Evolutionary conservation across 108 stramenopile genomes (phyloP), one percentile per base, ranked within the genome.

Genomic region (Fragilariopsis cylindrus): DNA sequence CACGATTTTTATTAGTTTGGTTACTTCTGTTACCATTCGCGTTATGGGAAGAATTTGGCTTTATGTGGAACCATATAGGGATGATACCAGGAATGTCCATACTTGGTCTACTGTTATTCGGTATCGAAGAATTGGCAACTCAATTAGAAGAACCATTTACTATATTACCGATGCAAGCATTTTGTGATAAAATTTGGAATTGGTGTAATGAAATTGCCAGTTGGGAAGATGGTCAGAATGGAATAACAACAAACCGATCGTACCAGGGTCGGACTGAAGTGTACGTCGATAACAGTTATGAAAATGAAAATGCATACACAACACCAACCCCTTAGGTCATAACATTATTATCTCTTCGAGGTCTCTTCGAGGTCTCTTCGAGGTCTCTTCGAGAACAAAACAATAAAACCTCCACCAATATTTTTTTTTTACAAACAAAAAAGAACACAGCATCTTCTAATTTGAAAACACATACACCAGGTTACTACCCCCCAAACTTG

Each of bases 141-240:
- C 90, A 92, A 56, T 57, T 96, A 65, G 95, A 96, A 74, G 92
- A 96, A 72, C 95, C 95, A 2, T 93, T 96, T 65, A 91, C 85
- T 44, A 90, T 96, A 60, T 78, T 96, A 19, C 95, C 95, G 55
- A 84, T 84, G 84, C 90, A 89, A 67, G 85, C 75, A n/a, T 92
- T 89, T 62, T 89, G 91, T 70, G 91, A 92, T 68, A 88, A 85
- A 70, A 88, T 90, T 77, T 74, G 47, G 39, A 79, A 79, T 86
- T 77, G 76, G 72, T 84, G 83, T 53, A 65, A 66, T 7, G 83
- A 84, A 50, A 84, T 84, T 46, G 66, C 74, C 13, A 68, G 74
- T 67, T 84, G 80, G 77, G 54, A 72, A 44, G 64, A 70, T 30
- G 81, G 81, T 40, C 72, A 76, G 65, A 82, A 82, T 69, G 76